A percentile compares a stretch with the other conserved stretches of the same genome.
phyloP scores from a whole-genome alignment of 495 filamentous ascomycete genomes.

The Niebla homalea region DNA sequence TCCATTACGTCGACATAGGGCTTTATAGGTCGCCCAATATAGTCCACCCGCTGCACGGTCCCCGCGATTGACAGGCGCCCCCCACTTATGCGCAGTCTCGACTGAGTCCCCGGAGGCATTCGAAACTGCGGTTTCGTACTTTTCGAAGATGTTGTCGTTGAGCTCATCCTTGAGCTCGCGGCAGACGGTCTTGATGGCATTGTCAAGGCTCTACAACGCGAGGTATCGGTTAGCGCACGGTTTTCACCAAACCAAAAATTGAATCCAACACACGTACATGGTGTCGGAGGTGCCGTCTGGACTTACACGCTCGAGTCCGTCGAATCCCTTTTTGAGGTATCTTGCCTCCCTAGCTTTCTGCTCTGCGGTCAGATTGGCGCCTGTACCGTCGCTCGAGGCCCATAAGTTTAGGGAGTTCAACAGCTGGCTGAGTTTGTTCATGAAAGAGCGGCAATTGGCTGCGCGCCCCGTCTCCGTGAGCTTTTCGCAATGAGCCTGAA shows the following conservation, averaged over 20 bases:
- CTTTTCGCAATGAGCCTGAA: constrained; percentile 42
- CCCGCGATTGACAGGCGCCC: constrained; percentile 22
- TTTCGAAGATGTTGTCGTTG: constrained; percentile 31
- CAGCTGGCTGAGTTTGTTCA: constrained; percentile 35
- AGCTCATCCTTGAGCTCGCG: constrained; percentile 27
- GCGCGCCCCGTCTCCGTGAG: constrained; percentile 36
- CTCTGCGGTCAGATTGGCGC: constrained; percentile 28
- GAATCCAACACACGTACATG: constrained; percentile 5
- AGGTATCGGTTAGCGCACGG: not conserved
- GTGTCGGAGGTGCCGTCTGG: constrained; percentile 5
- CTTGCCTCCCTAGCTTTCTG: constrained; percentile 27
- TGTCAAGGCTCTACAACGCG: constrained; percentile 21
- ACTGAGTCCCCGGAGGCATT: constrained; percentile 22
- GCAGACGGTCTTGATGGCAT: constrained; percentile 21
- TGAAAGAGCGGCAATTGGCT: constrained; percentile 29
- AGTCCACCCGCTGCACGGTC: constrained; percentile 33
- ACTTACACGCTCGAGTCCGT: constrained; percentile 34
- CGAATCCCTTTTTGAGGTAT: constrained; percentile 29
- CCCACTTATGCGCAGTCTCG: constrained; percentile 36
- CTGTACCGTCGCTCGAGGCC: constrained; percentile 31
- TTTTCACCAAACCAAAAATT: not conserved
- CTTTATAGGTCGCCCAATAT: constrained; percentile 47
- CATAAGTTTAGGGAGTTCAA: constrained; percentile 41
- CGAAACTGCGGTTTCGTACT: constrained; percentile 26
- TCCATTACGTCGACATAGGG: constrained; percentile 41